Evolutionary conservation across 148 eudicot species (phyloP), one percentile per base, ranked within the genome.

Genomic region (Rhododendron mucronatum): DNA sequence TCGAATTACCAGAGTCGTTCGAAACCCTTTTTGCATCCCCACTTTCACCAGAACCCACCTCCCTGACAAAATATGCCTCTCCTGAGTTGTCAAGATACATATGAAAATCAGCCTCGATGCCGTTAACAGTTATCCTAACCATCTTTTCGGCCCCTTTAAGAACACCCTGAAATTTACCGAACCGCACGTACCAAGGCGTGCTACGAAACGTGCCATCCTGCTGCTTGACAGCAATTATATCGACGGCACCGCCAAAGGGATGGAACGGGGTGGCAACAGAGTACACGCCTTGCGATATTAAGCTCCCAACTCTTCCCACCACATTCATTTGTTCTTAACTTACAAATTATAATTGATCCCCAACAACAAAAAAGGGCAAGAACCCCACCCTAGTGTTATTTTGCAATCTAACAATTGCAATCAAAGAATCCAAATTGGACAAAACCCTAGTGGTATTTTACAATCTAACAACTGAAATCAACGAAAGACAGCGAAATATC

Each of bases 191-290:
- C 99, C 99, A 97, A 86, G 99, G 99, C 14, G 98, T 93, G 83
- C 93, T 93, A 81, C 98, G 89, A 83, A 90, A 97, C 7, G 95
- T 93, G 6, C 98, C 98, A 90, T 97, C 99, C 82, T 90, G 93
- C 87, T 95, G 98, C 87, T 94, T 93, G 87, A 97, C 99, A 86
- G 93, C 99, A 85, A 97, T 94, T 11, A 97, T 92, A 88, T 97
- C 98, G 82, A 97, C 98, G 3, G 99, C 99, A 82, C 99, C 99
- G 61, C 99, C 98, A 87, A 97, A 97, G 15, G 99, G 99, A 86
- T 97, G 99, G 88, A 97, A 95, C 20, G 99, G 99, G 88, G 98
- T 94, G 85, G 98, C 98, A 78, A 97, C 99, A 30, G 99, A 94
- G 89, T 96, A 95, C 65, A 96, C 95, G 37, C 99, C 98, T 87